Conservation (phyloP, 164 flowering plant species). For the Vitis labrusca region DNA sequence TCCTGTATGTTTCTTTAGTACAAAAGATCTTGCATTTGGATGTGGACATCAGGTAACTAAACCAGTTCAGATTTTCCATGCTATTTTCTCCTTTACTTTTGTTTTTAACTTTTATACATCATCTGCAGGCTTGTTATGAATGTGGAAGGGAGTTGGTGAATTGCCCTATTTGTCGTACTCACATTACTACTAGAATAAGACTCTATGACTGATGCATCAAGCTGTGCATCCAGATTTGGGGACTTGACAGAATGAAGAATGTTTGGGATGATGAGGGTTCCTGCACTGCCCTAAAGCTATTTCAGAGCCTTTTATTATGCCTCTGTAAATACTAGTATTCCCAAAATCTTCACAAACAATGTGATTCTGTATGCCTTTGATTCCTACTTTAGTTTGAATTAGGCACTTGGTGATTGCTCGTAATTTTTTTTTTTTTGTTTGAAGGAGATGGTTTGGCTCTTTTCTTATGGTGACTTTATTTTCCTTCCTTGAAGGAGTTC, state of each 20-base stretch:
- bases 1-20: constrained; percentile 29
- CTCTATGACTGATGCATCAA: constrained; percentile 16
- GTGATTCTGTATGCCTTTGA: too few relatives aligned
- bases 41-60: constrained; percentile 54
- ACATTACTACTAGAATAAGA: constrained; percentile 29
- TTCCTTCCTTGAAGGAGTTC: too few relatives aligned
- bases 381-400: too few relatives aligned
- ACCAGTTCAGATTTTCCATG: neutral
- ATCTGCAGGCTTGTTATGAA: constrained; percentile 43
- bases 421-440: too few relatives aligned
- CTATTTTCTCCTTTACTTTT: neutral
- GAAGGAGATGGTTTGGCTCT: too few relatives aligned
- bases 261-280: neutral
- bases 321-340: too few relatives aligned
- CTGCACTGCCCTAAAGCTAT: constrained; percentile 3
- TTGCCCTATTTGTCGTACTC: constrained; percentile 39
- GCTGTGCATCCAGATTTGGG: neutral
- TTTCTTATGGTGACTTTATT: too few relatives aligned
- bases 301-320: neutral
- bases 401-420: too few relatives aligned
- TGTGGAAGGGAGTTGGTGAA: constrained; percentile 32
- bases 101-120: neutral
- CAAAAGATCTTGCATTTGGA: constrained; percentile 44
- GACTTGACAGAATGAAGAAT: neutral
- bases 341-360: too few relatives aligned